Evolutionary conservation across 139 green algal species (phyloP), one percentile per base, ranked within the genome.

Genomic region (Mychonastes homosphaera): DNA sequence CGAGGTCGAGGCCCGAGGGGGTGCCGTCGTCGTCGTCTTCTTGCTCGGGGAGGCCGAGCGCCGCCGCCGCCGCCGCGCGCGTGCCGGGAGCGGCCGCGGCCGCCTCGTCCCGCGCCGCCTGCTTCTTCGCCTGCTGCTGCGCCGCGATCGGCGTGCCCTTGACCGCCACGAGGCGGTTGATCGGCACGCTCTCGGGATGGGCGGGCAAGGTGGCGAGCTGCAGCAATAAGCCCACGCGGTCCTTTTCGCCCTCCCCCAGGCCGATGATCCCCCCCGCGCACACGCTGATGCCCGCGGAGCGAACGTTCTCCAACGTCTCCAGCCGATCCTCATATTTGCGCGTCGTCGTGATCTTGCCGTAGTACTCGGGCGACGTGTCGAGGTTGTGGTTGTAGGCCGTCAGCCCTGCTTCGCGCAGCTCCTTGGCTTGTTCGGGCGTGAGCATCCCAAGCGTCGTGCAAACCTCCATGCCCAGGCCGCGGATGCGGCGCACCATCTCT

Each of bases 321-420:
- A 15, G 3, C 18, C 50, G 30, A 44, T 79, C 78, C 71, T 92
- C 84, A 55, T 96, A 98, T 30, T 90, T 94, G 40, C 92, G 77
- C 12, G 82, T 91, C 41, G 79, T 86, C 21, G 93, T 96, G 57
- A 97, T 79, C 65, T 92, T 90, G 44, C 53, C 52, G 50, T 97
- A 97, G 72, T 85, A 95, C 78, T 99, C 92, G 18, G 81, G 87
- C 38, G 61, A 83, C 36, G 92, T 98, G 85, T 99, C 92, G 53
- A 99, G 77, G 78, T 99, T 99, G 81, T 99, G 92, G 79, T 99
- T 99, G 84, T 99, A 99, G 5, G 92, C 92, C 6, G 90, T 97
- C 12, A 99, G 83, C 4, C 92, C 92, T 2, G 92, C 92, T 27
- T 85, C 56, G 8, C 85, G 78, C 62, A 99, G 76, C 73, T 95